Percentiles rank a stretch among this genome's conserved stretches.
phyloP scores from a whole-genome alignment of 2,329 filamentous ascomycete species.

The Sclerotinia glacialis region DNA sequence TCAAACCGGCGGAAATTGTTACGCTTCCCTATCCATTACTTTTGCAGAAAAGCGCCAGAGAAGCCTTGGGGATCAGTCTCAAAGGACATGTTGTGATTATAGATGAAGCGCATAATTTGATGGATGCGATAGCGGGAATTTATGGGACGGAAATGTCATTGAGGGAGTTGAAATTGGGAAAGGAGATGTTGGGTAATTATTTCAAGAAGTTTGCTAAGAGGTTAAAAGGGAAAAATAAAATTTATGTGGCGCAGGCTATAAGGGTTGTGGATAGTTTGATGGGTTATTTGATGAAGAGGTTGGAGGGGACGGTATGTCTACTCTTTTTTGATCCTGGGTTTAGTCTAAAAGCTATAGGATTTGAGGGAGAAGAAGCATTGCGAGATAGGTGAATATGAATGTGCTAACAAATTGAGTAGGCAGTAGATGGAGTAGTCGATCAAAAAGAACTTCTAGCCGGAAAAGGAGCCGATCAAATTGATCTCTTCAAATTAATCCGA shows the following conservation, averaged over 20 bases:
- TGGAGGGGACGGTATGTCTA: slow-evolving; percentile 47
- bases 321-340: background rate
- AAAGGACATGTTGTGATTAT: slow-evolving; percentile 91
- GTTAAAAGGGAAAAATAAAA: slow-evolving; percentile 84
- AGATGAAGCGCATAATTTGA: slow-evolving; percentile 96
- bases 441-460: slow-evolving; percentile 70
- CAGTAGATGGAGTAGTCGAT: slow-evolving; percentile 65
- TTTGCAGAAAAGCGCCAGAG: slow-evolving; percentile 80
- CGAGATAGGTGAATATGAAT: background rate
- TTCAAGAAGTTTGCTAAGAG: slow-evolving; percentile 84
- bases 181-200: slow-evolving; percentile 76
- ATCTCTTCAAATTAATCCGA: slow-evolving; percentile 80
- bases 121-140: slow-evolving; percentile 88
- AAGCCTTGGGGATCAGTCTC: slow-evolving; percentile 81
- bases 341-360: background rate
- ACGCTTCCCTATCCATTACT: slow-evolving; percentile 90
- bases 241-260: slow-evolving; percentile 85
- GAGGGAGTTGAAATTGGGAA: slow-evolving; percentile 67
- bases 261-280: slow-evolving; percentile 77
- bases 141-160: slow-evolving; percentile 76
- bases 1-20: slow-evolving; percentile 83
- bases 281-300: slow-evolving; percentile 60
- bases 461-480: slow-evolving; percentile 93
- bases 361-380: background rate
- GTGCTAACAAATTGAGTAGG: slow-evolving; percentile 33